Percentiles rank a stretch among this genome's conserved stretches.
These are phyloP conservation scores for Mariannaea elegans DNA, from an alignment of 2,329 filamentous ascomycete species.

Conservation along the genomic window DNA sequence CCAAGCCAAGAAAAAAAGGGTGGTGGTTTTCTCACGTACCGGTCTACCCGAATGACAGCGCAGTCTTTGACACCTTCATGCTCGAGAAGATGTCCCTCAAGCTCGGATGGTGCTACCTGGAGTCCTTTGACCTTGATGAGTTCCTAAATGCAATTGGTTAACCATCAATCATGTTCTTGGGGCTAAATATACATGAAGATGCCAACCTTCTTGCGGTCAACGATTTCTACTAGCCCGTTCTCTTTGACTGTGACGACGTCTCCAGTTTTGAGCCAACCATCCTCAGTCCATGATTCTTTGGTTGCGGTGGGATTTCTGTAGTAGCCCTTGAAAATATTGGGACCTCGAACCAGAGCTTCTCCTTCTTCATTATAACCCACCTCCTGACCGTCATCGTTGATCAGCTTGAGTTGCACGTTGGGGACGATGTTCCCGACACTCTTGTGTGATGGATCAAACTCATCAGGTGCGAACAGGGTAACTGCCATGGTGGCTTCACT, in stretches of 20 bases:
- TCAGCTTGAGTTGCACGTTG: neutral
- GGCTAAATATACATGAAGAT: neutral
- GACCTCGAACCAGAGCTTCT: neutral
- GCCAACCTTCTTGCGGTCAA: conserved; percentile 18
- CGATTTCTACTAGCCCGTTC: conserved; percentile 3
- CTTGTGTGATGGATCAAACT: conserved; percentile 7
- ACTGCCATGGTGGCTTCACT: conserved; percentile 14
- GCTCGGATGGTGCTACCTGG: conserved; percentile 20
- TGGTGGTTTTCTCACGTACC: conserved; percentile 4
- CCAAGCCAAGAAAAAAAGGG: neutral
- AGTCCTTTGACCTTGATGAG: conserved; percentile 21
- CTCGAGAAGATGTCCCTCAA: conserved; percentile 14
- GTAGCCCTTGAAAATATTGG: neutral
- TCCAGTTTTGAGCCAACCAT: neutral
- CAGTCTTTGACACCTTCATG: conserved; percentile 11
- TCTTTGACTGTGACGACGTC: neutral
- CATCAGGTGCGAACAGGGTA: conserved; percentile 8
- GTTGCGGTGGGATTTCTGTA: neutral
- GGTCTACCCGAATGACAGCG: conserved; percentile 9
- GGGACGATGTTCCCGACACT: neutral
- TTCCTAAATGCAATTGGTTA: neutral
- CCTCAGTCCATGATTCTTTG: neutral
- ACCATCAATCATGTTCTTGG: neutral
- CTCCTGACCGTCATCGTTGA: neutral
- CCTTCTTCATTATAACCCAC: neutral